A percentile compares a stretch with the other conserved stretches of the same genome.
phyloP scores from a whole-genome alignment of 2,329 filamentous ascomycete species.

The Clarireedia hainanense region DNA sequence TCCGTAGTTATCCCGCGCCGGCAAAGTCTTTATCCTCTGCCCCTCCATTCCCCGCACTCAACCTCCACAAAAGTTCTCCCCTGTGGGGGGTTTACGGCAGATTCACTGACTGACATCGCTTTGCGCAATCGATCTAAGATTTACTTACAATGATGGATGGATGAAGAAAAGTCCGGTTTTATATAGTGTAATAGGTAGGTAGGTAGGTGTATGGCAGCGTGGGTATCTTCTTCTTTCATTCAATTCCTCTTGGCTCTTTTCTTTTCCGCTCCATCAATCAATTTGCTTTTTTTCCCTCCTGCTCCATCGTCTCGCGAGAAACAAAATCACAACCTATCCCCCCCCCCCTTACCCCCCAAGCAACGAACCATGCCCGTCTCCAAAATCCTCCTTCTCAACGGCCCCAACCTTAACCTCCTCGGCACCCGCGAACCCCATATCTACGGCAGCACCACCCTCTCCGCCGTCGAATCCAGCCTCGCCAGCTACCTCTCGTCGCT shows the following conservation, averaged over 20 bases:
- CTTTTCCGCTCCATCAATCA: neutral
- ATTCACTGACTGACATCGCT: neutral
- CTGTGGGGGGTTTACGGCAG: neutral
- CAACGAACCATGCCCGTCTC: slow-evolving; percentile 29
- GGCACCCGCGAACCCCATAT: slow-evolving; percentile 66
- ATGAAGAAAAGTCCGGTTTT: slow-evolving; percentile 2
- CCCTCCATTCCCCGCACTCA: neutral
- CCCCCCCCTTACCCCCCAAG: too few species aligned
- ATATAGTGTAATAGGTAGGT: neutral
- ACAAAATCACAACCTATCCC: neutral
- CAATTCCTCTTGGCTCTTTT: neutral
- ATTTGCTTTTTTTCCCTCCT: too few species aligned
- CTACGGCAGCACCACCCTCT: slow-evolving; percentile 63
- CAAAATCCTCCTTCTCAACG: slow-evolving; percentile 64
- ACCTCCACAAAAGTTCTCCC: neutral
- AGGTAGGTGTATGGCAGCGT: neutral
- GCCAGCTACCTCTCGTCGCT: slow-evolving; percentile 9
- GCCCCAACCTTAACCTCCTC: slow-evolving; percentile 76
- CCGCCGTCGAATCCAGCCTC: slow-evolving; percentile 41
- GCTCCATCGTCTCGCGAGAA: too few species aligned
- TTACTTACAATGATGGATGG: neutral
- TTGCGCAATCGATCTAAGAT: neutral
- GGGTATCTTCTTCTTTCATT: neutral
- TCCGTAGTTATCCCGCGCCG: too few species aligned
- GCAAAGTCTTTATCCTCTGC: neutral